Percentiles rank a stretch among this genome's conserved stretches.
These are phyloP conservation scores for Rhizopogon vesiculosus DNA, from an alignment of 768 basidiomycete genomes.

Conservation along the genomic window DNA sequence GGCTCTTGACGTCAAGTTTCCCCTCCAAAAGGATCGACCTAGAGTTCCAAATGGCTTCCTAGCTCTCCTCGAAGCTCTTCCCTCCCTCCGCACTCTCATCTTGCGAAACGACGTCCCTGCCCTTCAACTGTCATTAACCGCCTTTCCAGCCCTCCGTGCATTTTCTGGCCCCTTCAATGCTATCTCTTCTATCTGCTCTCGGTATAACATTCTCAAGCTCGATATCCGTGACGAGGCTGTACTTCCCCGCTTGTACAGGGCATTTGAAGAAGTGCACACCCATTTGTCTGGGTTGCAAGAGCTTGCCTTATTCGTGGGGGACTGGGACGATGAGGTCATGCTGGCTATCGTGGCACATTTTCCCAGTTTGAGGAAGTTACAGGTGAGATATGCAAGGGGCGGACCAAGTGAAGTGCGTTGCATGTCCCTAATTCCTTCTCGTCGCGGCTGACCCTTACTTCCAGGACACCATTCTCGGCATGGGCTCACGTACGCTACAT, in stretches of 20 bases:
- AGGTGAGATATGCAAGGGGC: slow-evolving; percentile 33
- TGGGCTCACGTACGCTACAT: slow-evolving; percentile 40
- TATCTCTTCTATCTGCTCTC: slow-evolving; percentile 18
- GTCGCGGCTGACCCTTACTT: not conserved
- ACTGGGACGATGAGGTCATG: slow-evolving; percentile 45
- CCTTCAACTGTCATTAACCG: slow-evolving; percentile 13
- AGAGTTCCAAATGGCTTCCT: slow-evolving; percentile 16
- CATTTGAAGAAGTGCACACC: slow-evolving; percentile 6
- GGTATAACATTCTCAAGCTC: slow-evolving; percentile 13
- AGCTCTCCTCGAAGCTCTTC: slow-evolving; percentile 20
- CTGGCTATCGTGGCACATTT: slow-evolving; percentile 38
- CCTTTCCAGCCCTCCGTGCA: slow-evolving; percentile 14
- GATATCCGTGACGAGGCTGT: slow-evolving; percentile 19
- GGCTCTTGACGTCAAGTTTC: slow-evolving; percentile 24
- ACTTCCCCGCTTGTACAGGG: slow-evolving; percentile 17
- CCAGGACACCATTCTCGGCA: slow-evolving; percentile 35
- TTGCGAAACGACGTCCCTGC: slow-evolving; percentile 25
- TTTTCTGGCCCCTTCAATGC: slow-evolving; percentile 24
- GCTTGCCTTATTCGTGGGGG: slow-evolving; percentile 30
- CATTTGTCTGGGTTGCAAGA: slow-evolving; percentile 16
- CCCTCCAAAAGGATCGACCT: slow-evolving; percentile 25
- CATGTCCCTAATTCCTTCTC: not conserved
- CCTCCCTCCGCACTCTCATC: slow-evolving; percentile 13
- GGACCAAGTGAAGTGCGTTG: slow-evolving; percentile 37
- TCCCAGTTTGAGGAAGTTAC: slow-evolving; percentile 29